Base-by-base conservation (phyloP, 1,284 basidiomycete species). In the Rhodotorula sp. region DNA sequence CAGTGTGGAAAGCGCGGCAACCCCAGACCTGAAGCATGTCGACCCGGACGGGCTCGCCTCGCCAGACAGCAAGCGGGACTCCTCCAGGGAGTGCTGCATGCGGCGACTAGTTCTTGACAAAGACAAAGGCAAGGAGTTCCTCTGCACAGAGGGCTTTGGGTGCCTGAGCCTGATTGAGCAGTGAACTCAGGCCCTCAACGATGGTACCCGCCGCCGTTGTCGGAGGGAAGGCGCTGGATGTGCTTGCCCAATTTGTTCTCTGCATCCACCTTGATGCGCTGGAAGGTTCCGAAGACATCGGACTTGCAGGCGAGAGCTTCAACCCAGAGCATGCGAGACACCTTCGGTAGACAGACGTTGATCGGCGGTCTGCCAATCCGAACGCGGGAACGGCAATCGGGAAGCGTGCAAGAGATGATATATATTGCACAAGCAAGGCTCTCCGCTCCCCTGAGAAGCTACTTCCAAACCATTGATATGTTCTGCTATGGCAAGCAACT, bases 1-100 rank as follows among this genome's bases (percentile, higher is more conserved):
- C 4, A 56, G 80, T 78, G 33, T 80, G 79, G 77, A 79, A 82
- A 17, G 80, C 79, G 51, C 74, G 74, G 57, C 80, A 83, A 8
- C 81, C 79, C 76, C 80, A 82, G 1, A 78, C 75, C 4, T 75
- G 68, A 12, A 80, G 78, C 33, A 79, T 73, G 6, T 77, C 76
- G 37, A 81, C 71, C 51, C 82, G 69, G 0, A 81, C 81, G 51
- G 78, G 79, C 8, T 56, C 20, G 0, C 76, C 73, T 12, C 75
- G 79, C 12, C 72, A 75, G 17, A 69, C 58, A 67, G 81, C 76
- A 61, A 76, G 75, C 7, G 82, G 82, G 17, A 80, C 81, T 17
- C 62, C 54, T 1, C 65, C 29, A 22, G 24, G 42, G 44, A 70
- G 6, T 6, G 78, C 79, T 2, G 67, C 63, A 15, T 79, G 80